Base-by-base conservation (phyloP, 768 basidiomycete species). In the Xerocomellus dryophilus region DNA sequence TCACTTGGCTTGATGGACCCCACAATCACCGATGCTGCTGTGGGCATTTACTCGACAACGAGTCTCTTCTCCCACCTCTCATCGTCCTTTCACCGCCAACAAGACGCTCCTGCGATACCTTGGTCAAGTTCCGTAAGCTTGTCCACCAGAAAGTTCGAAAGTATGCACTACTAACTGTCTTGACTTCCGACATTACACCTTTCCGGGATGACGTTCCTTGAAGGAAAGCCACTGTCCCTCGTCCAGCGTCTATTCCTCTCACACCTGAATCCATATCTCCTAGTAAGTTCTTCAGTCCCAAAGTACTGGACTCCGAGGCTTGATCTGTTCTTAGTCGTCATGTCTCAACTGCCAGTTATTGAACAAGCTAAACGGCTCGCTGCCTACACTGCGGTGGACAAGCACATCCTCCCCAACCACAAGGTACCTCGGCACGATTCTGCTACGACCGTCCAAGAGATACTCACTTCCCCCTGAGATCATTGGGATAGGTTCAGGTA, bases 351-450 rank as follows among this genome's bases (percentile, higher is more conserved):
- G 11, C 47, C 60, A 3, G 66, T 67, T 5, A 75, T 98, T 38
- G 96, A 98, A 63, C 78, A 80, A 49, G 85, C 93, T 17, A 99
- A 99, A 73, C 80, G 82, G 49, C 78, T 96, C 17, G 97, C 97
- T 9, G 97, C 97, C 4, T 95, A 84, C 73, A 89, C 90, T 1
- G 97, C 97, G 0, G 96, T 99, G 2, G 96, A 98, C 68, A 80
- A 83, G 46, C 89, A 98, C 72, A 79, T 99, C 31, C 78, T 79
- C 51, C 81, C 86, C 25, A 80, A 92, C 61, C 88, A 98, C 73
- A 87, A 85, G 76, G 94, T 90, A 61, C 53, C 78, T 70, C n/a
- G 7, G n/a, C 27, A 20, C 14, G 9, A 47, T 41, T 46, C 29
- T 44, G 5, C 12, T 10, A 35, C 7, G 38, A 47, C 32, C 53